Base-by-base conservation (phyloP, 1,284 basidiomycete genomes). In the Wolfiporia cocos region DNA sequence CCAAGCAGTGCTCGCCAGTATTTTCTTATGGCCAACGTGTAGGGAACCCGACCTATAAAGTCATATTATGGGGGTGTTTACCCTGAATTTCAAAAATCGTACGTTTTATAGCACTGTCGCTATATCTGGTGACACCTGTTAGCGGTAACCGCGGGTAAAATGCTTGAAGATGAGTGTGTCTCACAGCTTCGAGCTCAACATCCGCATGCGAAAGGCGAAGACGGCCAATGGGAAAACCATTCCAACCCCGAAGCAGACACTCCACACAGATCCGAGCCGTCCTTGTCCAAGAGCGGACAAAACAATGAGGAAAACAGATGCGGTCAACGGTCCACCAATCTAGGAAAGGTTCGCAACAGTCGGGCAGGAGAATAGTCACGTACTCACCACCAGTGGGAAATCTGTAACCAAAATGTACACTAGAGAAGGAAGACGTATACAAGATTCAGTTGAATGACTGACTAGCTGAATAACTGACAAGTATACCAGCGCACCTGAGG, bases 341-440 rank as follows among this genome's bases (percentile, higher is more conserved):
- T 74, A 11, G 36, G n/a, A n/a, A n/a, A n/a, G n/a, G n/a, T n/a
- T n/a, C n/a, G n/a, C n/a, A n/a, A n/a, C n/a, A n/a, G n/a, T n/a
- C n/a, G n/a, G n/a, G n/a, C n/a, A n/a, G n/a, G n/a, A n/a, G n/a
- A n/a, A n/a, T n/a, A n/a, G n/a, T n/a, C n/a, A n/a, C n/a, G n/a
- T n/a, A n/a, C n/a, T 10, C 36, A 74, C 74, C 48, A 67, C 67
- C 41, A 82, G 67, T 35, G 81, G 76, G 37, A 82, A 75, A 56
- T 87, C 87, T 19, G 85, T 88, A 47, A 84, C 82, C 70, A 86
- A 73, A 56, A 86, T 81, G 59, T 86, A 86, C 15, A 83, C 74
- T 49, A n/a, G n/a, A n/a, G n/a, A n/a, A n/a, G n/a, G n/a, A n/a
- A n/a, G 56, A 32, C 30, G 42, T 5, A 30, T 42, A 40, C 26